Conservation (phyloP, 495 filamentous ascomycete species). For the Tuber aestivum region DNA sequence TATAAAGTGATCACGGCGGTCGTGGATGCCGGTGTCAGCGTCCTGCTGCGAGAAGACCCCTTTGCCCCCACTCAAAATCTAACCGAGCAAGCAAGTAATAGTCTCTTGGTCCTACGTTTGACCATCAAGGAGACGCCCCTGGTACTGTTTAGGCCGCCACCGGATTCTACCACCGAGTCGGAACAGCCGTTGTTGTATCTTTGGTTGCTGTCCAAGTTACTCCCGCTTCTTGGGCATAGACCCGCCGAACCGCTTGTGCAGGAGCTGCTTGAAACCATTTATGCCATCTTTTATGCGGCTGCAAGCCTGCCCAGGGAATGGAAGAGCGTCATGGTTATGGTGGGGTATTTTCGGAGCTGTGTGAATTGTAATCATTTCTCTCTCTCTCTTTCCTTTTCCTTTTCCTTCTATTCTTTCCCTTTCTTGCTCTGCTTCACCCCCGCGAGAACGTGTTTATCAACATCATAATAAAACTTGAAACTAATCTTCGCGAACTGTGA, state of each 20-base stretch:
- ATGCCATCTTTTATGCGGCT: slow-evolving; percentile 50
- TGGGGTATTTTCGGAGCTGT: slow-evolving; percentile 45
- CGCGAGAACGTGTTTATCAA: slow-evolving; percentile 18
- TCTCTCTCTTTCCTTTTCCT: slow-evolving; percentile 48
- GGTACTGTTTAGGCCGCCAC: slow-evolving; percentile 53
- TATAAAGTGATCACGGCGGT: slow-evolving; percentile 79
- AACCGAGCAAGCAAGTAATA: slow-evolving; percentile 57
- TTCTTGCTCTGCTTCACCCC: slow-evolving; percentile 2
- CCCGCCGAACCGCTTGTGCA: slow-evolving; percentile 43
- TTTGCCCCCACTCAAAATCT: slow-evolving; percentile 53
- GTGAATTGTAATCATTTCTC: slow-evolving; percentile 47
- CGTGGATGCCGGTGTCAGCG: slow-evolving; percentile 70
- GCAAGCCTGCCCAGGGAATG: slow-evolving; percentile 32
- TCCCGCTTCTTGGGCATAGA: slow-evolving; percentile 51
- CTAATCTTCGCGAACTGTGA: slow-evolving; percentile 1
- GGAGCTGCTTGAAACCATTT: slow-evolving; percentile 48
- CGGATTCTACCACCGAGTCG: slow-evolving; percentile 46
- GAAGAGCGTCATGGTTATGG: slow-evolving; percentile 44
- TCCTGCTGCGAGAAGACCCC: slow-evolving; percentile 55
- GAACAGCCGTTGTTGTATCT: slow-evolving; percentile 62
- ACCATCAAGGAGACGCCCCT: slow-evolving; percentile 68
- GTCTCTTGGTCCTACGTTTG: slow-evolving; percentile 64
- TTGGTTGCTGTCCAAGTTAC: slow-evolving; percentile 67
- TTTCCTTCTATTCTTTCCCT: slow-evolving; percentile 46
- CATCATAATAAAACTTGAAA: slow-evolving; percentile 3